Evolutionary conservation across 2,329 filamentous ascomycete genomes (phyloP).

Genomic region (Stachybotrys chartarum): DNA sequence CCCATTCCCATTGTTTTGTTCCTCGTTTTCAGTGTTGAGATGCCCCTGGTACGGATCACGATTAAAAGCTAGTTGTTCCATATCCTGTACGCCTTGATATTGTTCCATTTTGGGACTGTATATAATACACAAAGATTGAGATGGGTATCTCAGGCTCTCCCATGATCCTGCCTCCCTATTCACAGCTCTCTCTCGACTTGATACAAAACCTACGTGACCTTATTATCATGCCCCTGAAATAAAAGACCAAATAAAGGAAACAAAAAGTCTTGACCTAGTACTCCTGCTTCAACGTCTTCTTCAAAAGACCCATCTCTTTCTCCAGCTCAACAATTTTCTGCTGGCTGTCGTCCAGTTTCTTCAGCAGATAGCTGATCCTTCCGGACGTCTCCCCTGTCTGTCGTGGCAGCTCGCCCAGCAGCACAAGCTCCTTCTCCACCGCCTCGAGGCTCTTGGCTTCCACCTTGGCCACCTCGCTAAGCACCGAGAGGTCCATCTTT

Average conservation of each 20-base stretch:
- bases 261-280: constrained; percentile 26
- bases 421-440: constrained; percentile 66
- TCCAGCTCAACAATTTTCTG: constrained; percentile 68
- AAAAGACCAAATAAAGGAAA: background rate
- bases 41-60: too few species aligned
- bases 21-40: too few species aligned
- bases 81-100: too few species aligned
- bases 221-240: background rate
- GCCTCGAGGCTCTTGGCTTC: constrained; percentile 72
- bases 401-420: constrained; percentile 63
- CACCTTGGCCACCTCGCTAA: constrained; percentile 61
- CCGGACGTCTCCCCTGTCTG: constrained; percentile 61
- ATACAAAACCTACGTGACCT: background rate
- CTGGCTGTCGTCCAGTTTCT: constrained; percentile 69
- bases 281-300: constrained; percentile 50
- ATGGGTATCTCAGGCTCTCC: background rate
- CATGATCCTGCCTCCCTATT: background rate
- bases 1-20: too few species aligned
- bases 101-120: background rate
- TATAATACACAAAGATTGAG: background rate
- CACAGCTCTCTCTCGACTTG: background rate
- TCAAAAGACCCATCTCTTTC: constrained; percentile 60
- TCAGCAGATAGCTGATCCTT: constrained; percentile 64
- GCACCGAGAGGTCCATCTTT: constrained; percentile 63
- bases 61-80: too few species aligned